Evolutionary conservation across 495 filamentous ascomycete genomes (phyloP).

Genomic region (Aspergillus leporis): DNA sequence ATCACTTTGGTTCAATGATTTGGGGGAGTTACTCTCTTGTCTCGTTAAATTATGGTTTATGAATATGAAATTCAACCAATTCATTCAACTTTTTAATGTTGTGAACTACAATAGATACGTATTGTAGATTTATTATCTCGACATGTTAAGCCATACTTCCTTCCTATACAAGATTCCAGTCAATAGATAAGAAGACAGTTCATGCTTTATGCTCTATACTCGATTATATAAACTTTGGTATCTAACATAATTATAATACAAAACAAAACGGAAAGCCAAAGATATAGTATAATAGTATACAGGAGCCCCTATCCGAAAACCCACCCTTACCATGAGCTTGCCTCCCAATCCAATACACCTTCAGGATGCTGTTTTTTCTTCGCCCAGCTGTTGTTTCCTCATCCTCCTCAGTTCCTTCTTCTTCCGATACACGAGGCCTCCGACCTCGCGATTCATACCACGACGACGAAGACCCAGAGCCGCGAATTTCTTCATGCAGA

Average conservation of each 20-base stretch:
- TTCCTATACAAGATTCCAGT: background rate
- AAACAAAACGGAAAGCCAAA: background rate
- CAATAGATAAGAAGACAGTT: background rate
- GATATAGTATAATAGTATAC: background rate
- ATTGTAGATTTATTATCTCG: too few species aligned
- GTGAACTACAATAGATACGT: too few species aligned
- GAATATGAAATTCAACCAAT: background rate
- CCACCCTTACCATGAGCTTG: background rate
- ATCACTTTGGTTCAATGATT: background rate
- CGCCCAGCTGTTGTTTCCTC: background rate
- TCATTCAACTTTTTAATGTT: too few species aligned
- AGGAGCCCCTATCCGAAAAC: background rate
- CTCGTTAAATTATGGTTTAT: background rate
- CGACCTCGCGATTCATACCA: slow-evolving; percentile 39
- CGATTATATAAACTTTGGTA: background rate
- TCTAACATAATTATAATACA: slow-evolving; percentile 3
- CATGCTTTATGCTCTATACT: background rate
- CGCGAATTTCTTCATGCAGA: slow-evolving; percentile 39
- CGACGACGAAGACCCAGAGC: slow-evolving; percentile 28
- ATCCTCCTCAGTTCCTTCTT: slow-evolving; percentile 10
- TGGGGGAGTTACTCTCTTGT: background rate
- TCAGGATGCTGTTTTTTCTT: background rate
- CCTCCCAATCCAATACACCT: background rate
- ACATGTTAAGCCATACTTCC: too few species aligned
- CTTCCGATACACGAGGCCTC: slow-evolving; percentile 30